Base-by-base conservation (phyloP, 2,329 filamentous ascomycete genomes). In the Claviceps humidiphila region DNA sequence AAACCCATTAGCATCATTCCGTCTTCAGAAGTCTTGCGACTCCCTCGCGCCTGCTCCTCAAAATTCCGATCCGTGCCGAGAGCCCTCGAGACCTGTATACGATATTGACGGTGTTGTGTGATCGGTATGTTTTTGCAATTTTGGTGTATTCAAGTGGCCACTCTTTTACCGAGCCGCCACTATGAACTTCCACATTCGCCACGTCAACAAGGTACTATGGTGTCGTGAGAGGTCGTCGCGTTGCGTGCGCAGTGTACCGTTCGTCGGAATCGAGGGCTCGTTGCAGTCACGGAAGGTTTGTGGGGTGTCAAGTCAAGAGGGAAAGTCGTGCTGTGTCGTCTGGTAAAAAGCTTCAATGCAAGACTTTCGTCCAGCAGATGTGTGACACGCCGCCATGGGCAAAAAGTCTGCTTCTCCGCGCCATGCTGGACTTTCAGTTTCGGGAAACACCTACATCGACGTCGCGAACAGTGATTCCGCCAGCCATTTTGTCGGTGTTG, bases 381-480 rank as follows among this genome's bases (percentile, higher is more conserved):
- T 46, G 13, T 40, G 38, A 20, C 17, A 17, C 16, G n/a, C 8
- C 22, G 39, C 22, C 8, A 34, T 9, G 30, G n/a, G 22, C 13
- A 9, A 24, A 8, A 13, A 24, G 34, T 49, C 16, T 22, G 4
- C 24, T 20, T 30, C 16, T 46, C 51, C 47, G 37, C 26, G n/a
- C 26, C 42, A 43, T 47, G 2, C 26, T 41, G 44, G 44, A 20
- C 17, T 30, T 30, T 50, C 37, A 38, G 37, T 51, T 58, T 65
- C 59, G 64, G 58, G 65, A 60, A 64, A 58, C 55, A 81, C 81
- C 74, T 82, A 87, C 84, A 80, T 87, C 84, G 72, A 90, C 86
- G 77, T 90, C 87, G 76, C 86, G 85, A 75, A 91, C 87, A 66
- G 77, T 81, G 71, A 88, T 79, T 74, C 85, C 87, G 74, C 84